These are phyloP conservation scores for Pythium aphanidermatum DNA, from an alignment of 352 stramenopile genomes.

Conservation along the genomic window DNA sequence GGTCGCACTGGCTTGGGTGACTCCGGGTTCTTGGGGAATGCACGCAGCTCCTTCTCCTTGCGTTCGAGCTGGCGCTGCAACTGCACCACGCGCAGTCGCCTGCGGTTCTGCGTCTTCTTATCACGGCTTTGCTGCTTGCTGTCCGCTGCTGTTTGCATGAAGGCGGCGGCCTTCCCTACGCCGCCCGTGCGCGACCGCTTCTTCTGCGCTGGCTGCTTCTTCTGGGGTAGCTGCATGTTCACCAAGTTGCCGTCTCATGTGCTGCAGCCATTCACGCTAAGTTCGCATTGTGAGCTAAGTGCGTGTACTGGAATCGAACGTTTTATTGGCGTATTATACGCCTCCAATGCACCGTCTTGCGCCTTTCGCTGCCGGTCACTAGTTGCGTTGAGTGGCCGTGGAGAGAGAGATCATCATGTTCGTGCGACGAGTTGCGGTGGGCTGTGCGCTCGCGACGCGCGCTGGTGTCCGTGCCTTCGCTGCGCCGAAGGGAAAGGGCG, in stretches of 20 bases:
- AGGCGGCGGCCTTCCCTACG: slow-evolving; percentile 43
- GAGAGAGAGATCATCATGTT: slow-evolving; percentile 28
- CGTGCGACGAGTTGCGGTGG: slow-evolving; percentile 30
- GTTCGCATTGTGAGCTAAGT: background rate
- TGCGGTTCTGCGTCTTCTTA: slow-evolving; percentile 57
- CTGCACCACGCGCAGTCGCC: slow-evolving; percentile 77
- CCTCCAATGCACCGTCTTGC: slow-evolving; percentile 6
- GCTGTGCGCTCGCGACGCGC: slow-evolving; percentile 24
- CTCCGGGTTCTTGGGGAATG: slow-evolving; percentile 42
- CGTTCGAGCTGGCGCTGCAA: slow-evolving; percentile 67
- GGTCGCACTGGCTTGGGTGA: slow-evolving; percentile 29
- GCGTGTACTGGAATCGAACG: slow-evolving; percentile 8
- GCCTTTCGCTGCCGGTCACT: background rate
- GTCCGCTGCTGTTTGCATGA: slow-evolving; percentile 52
- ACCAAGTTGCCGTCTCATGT: background rate
- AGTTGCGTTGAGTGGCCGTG: slow-evolving; percentile 17
- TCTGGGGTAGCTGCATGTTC: slow-evolving; percentile 16
- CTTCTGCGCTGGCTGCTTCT: slow-evolving; percentile 45
- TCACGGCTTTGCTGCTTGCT: slow-evolving; percentile 54
- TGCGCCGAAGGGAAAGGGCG: slow-evolving; percentile 62
- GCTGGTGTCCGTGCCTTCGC: slow-evolving; percentile 47
- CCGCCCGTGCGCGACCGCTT: slow-evolving; percentile 43
- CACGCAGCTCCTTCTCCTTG: slow-evolving; percentile 56
- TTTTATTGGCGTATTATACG: slow-evolving; percentile 1
- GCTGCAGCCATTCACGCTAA: slow-evolving; percentile 22